Evolutionary conservation across 495 filamentous ascomycete species (phyloP), one percentile per base, ranked within the genome.

Genomic region (Aspergillus steynii): DNA sequence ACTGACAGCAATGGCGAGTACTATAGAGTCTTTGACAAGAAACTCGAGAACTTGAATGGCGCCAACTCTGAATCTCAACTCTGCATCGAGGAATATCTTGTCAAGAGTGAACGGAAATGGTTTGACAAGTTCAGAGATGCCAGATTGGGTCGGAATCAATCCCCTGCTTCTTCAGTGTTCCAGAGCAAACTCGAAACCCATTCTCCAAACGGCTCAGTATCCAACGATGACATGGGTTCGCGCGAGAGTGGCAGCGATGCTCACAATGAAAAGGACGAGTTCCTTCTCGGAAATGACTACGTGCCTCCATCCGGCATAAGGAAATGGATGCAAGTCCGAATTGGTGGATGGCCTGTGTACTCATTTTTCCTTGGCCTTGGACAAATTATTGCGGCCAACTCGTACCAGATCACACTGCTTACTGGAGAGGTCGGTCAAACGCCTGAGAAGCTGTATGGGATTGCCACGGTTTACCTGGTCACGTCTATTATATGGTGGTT

Each of bases 51-150:
- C 4, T 75, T 90, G 4, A 85, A 77, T 29, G 84, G 80, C 7
- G 69, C 78, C 28, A 87, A 82, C 58, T 88, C 85, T 0, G 79
- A 84, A 57, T 77, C 68, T 3, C 80, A 85, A 37, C 74, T 90
- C 15, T 90, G 86, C 66, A 89, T 90, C 61, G 88, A 90, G 64
- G 78, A 87, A 28, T 89, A 84, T 70, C 69, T 90, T 10, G 81
- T 82, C 46, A 88, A 85, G 72, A 85, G 84, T 56, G 88, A 90
- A 70, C 89, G 88, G 77, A 83, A 86, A 59, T 90, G 86, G 86
- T 90, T 89, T 65, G 77, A 83, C 48, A 77, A 81, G 27, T 87
- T 85, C 72, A 73, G 84, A 37, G 80, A 87, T 61, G 86, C 86
- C 47, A 83, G 84, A 54, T 64, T 78, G 28, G 81, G 80, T 20